Conservation (phyloP, 2,329 filamentous ascomycete species). For the Phaeomoniella chlamydospora region DNA sequence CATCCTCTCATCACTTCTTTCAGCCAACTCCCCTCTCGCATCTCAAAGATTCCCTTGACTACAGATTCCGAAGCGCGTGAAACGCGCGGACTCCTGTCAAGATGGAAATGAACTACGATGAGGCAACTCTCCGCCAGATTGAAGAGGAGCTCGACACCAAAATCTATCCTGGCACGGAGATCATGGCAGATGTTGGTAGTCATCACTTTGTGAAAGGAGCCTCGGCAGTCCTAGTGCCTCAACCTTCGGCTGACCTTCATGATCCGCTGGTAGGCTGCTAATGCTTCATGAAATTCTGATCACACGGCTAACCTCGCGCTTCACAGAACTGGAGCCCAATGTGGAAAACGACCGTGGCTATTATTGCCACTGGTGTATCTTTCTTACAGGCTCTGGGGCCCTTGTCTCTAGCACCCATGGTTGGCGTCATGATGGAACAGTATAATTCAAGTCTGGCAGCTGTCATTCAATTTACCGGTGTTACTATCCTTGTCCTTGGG, state of each 20-base stretch:
- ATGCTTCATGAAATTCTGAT: background rate
- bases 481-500: conserved; percentile 41
- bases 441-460: conserved; percentile 38
- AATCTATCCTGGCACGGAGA: conserved; percentile 43
- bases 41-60: too few species aligned
- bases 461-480: conserved; percentile 42
- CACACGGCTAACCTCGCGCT: background rate
- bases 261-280: conserved; percentile 25
- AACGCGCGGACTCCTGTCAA: too few species aligned
- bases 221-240: conserved; percentile 31
- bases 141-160: conserved; percentile 29
- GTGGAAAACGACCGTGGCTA: conserved; percentile 36
- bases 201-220: conserved; percentile 47
- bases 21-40: too few species aligned
- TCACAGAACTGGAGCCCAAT: conserved; percentile 29
- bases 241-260: conserved; percentile 30
- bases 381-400: conserved; percentile 42
- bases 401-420: conserved; percentile 43
- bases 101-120: conserved; percentile 37
- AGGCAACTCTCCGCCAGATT: conserved; percentile 9
- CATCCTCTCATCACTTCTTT: too few species aligned
- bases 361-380: conserved; percentile 28
- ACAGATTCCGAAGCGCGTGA: too few species aligned
- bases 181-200: conserved; percentile 45
- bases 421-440: conserved; percentile 39